phyloP scores from a whole-genome alignment of 805 yeast genomes.

The Metschnikowia anglica region DNA sequence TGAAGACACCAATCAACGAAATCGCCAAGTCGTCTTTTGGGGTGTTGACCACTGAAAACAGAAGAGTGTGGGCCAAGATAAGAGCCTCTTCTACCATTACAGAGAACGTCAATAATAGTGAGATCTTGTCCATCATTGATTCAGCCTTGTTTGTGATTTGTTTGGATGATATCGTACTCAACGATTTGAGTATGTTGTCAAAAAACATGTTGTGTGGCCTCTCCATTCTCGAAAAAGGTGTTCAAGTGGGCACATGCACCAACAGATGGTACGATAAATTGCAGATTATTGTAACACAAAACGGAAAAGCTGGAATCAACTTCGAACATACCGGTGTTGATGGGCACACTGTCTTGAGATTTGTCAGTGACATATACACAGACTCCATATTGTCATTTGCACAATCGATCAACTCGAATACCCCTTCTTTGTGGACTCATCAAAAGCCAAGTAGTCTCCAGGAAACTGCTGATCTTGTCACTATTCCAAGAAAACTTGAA shows the following conservation, averaged over 20 bases:
- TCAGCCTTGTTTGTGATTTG: conserved; percentile 81
- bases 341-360: conserved; percentile 88
- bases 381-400: conserved; percentile 89
- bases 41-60: conserved; percentile 83
- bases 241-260: conserved; percentile 91
- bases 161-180: conserved; percentile 72
- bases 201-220: conserved; percentile 88
- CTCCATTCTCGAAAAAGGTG: conserved; percentile 73
- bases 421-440: conserved; percentile 67
- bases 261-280: conserved; percentile 94
- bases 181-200: conserved; percentile 62
- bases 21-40: conserved; percentile 81
- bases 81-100: conserved; percentile 48
- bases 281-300: conserved; percentile 81
- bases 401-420: conserved; percentile 68
- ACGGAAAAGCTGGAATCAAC: conserved; percentile 90
- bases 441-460: conserved; percentile 22
- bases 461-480: conserved; percentile 41
- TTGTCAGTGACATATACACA: conserved; percentile 87
- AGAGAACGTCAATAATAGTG: conserved; percentile 56
- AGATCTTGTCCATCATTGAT: conserved; percentile 73
- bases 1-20: conserved; percentile 50
- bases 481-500: conserved; percentile 82
- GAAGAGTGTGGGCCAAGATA: conserved; percentile 82
- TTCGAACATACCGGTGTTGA: conserved; percentile 95